A percentile compares a stretch with the other conserved stretches of the same genome.
These are phyloP conservation scores for Microstroma glucosiphilum DNA, from an alignment of 1,284 basidiomycete genomes.

Conservation along the genomic window DNA sequence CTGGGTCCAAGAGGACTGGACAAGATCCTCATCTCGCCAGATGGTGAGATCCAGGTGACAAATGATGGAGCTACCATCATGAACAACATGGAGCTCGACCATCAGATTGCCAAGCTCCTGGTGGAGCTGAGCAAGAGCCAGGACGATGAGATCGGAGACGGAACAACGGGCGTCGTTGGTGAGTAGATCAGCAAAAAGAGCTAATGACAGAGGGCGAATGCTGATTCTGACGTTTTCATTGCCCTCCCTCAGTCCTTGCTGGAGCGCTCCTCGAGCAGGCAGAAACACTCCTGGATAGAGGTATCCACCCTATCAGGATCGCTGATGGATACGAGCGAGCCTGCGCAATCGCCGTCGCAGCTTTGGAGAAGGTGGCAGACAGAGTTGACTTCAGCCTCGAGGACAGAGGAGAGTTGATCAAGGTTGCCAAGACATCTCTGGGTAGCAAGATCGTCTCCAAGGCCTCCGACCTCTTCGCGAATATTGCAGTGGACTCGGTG, in stretches of 20 bases:
- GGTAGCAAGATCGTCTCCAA: slow-evolving; percentile 99
- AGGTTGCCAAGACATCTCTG: slow-evolving; percentile 90
- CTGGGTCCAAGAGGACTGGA: slow-evolving; percentile 92
- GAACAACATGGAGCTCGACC: slow-evolving; percentile 68
- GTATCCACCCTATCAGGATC: slow-evolving; percentile 96
- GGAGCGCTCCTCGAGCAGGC: slow-evolving; percentile 88
- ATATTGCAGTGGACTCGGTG: slow-evolving; percentile 96
- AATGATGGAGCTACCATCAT: slow-evolving; percentile 77
- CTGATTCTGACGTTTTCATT: slow-evolving; percentile 57
- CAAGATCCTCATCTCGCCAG: slow-evolving; percentile 97
- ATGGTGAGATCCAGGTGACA: slow-evolving; percentile 97
- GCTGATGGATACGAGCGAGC: slow-evolving; percentile 96
- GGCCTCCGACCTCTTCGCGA: slow-evolving; percentile 86
- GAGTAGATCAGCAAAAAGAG: too few species aligned
- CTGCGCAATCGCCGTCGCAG: slow-evolving; percentile 77
- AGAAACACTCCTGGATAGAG: slow-evolving; percentile 79
- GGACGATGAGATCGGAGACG: slow-evolving; percentile 99
- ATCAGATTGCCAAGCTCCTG: slow-evolving; percentile 94
- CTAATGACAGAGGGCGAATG: slow-evolving; percentile 40
- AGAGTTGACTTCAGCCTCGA: slow-evolving; percentile 76
- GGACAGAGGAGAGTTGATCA: slow-evolving; percentile 67
- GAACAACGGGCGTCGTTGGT: slow-evolving; percentile 88
- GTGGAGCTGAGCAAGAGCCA: slow-evolving; percentile 95
- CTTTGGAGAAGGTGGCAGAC: slow-evolving; percentile 90
- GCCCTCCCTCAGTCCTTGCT: slow-evolving; percentile 65